Percentiles rank a stretch among this genome's conserved stretches.
These are phyloP conservation scores for Pseudogymnoascus sp. DNA, from an alignment of 2,329 filamentous ascomycete genomes.

Conservation along the genomic window DNA sequence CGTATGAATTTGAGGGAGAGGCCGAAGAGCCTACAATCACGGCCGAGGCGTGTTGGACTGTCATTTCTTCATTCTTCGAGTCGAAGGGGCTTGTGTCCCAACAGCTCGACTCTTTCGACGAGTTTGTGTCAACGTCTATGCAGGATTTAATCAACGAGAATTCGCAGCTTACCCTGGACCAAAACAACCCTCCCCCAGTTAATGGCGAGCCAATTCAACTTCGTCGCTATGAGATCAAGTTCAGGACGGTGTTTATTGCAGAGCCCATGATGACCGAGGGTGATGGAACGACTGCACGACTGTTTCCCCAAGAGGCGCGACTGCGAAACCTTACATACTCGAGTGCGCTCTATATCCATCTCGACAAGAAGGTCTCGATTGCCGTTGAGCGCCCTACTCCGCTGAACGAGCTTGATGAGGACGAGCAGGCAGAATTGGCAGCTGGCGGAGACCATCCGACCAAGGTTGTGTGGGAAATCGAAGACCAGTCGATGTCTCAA, in stretches of 20 bases:
- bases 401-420: constrained; percentile 60
- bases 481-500: constrained; percentile 30
- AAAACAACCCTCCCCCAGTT: constrained; percentile 70
- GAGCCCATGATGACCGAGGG: constrained; percentile 88
- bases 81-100: constrained; percentile 92
- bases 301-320: constrained; percentile 91
- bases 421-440: constrained; percentile 48
- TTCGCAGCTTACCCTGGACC: constrained; percentile 83
- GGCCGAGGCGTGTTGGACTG: constrained; percentile 95
- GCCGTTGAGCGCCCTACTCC: constrained; percentile 68
- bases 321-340: constrained; percentile 94
- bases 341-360: constrained; percentile 80
- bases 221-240: constrained; percentile 90
- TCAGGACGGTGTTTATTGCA: constrained; percentile 82
- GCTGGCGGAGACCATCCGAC: constrained; percentile 51
- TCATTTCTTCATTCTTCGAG: constrained; percentile 96
- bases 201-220: constrained; percentile 76
- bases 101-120: constrained; percentile 96
- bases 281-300: constrained; percentile 75
- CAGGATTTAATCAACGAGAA: constrained; percentile 93
- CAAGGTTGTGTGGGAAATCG: constrained; percentile 52
- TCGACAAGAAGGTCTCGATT: constrained; percentile 75
- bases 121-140: constrained; percentile 90
- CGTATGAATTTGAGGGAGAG: constrained; percentile 61
- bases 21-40: constrained; percentile 70